Conservation (phyloP, 1,139 yeast species). For the Lodderomyces margitis region DNA sequence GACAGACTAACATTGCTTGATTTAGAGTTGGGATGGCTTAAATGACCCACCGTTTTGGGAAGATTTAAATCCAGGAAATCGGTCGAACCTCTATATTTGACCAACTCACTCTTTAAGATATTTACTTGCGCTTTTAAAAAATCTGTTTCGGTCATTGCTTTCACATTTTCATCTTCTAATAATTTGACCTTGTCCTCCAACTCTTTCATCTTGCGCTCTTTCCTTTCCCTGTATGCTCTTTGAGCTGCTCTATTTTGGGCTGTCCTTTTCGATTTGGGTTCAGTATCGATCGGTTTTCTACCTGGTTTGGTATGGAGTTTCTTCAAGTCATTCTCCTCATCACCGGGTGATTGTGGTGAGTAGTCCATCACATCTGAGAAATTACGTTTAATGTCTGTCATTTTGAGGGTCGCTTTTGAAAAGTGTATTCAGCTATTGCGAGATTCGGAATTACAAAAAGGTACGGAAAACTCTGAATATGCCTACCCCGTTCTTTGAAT, state of each 20-base stretch:
- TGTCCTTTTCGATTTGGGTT: conserved; percentile 82
- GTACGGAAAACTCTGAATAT: too few species aligned
- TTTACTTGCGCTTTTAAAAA: conserved; percentile 75
- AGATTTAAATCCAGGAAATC: conserved; percentile 37
- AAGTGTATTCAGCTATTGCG: not conserved
- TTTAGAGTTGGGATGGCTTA: conserved; percentile 24
- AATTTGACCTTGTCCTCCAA: conserved; percentile 72
- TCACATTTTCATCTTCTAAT: conserved; percentile 68
- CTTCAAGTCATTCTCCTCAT: conserved; percentile 30
- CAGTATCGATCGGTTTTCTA: conserved; percentile 74
- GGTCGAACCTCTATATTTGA: conserved; percentile 53
- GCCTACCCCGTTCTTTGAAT: not conserved
- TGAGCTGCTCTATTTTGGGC: conserved; percentile 98
- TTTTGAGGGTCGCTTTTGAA: conserved; percentile 8
- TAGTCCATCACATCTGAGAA: conserved; percentile 25
- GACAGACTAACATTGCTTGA: conserved; percentile 9
- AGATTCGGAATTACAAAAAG: not conserved
- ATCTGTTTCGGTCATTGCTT: conserved; percentile 66
- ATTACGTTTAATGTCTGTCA: conserved; percentile 40
- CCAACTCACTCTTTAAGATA: conserved; percentile 68
- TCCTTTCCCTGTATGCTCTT: conserved; percentile 92
- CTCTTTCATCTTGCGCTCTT: conserved; percentile 83
- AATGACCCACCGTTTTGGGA: conserved; percentile 35
- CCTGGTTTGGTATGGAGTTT: conserved; percentile 45
- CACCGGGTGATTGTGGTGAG: conserved; percentile 15